Base-by-base conservation (phyloP, 345 rosid genomes). In the Psidium guajava region DNA sequence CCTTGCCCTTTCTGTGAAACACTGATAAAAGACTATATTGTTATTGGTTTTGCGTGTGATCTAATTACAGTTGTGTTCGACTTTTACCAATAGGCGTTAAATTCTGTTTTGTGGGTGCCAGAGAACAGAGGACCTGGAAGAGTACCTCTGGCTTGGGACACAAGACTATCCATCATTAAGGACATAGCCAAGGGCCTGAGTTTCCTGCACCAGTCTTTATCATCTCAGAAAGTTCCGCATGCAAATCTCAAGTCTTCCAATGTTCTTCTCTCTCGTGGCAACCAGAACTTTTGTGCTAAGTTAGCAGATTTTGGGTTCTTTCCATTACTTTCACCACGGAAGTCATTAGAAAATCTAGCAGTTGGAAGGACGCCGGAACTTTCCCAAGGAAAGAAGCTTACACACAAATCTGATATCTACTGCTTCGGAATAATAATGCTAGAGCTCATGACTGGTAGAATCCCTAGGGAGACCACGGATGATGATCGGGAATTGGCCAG, bases 171-270 rank as follows among this genome's bases (percentile, higher is more conserved):
- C 28, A 90, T 92, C 54, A 91, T 92, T 86, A 91, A 89, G 86
- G 93, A 90, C 84, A 85, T 91, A 55, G 93, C 92, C 2, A 86
- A 54, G 74, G 93, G 87, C 2, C 50, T n/a, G n/a, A n/a, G n/a
- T n/a, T n/a, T n/a, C n/a, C 91, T 93, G 50, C 95, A 92, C 91
- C 88, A 59, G 82, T 84, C 89, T 64, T 87, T 92, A 24, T 88
- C 91, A 42, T 87, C 90, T 8, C 92, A 91, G 82, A 90, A 82
- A 80, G 93, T 91, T 13, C 92, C 96, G 8, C 96, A 93, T 73
- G 93, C 89, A 53, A 92, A 91, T 81, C 92, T 93, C 85, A 91
- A 93, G 87, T 92, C 16, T 89, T 93, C n/a, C 55, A 92, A 92
- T 49, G 85, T 92, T 25, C 84, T 91, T 4, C 77, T 92, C 52